Evolutionary conservation across 2,329 filamentous ascomycete genomes (phyloP).

Genomic region (Clonostachys rosea): DNA sequence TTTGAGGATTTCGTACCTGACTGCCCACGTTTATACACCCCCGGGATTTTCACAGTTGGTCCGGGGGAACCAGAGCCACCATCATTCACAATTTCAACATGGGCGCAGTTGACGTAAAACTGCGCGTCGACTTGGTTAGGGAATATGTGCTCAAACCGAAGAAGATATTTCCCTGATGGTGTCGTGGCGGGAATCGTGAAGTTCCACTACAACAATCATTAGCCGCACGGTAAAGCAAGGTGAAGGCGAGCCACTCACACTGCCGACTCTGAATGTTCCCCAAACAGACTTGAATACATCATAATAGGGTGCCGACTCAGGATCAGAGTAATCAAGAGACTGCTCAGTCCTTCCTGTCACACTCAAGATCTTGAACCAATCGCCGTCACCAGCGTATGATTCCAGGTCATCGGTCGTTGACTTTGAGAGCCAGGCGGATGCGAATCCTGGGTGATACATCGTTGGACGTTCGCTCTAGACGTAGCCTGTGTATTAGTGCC

Average conservation of each 20-base stretch:
- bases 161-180: conserved; percentile 2
- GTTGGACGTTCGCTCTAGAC: neutral
- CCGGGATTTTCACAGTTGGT: conserved; percentile 16
- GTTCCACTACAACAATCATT: neutral
- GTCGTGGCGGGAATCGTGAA: conserved; percentile 1
- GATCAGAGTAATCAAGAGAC: conserved; percentile 1
- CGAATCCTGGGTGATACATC: conserved; percentile 5
- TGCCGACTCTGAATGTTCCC: conserved; percentile 1
- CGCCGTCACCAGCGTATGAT: conserved; percentile 4
- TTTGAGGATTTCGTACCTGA: neutral
- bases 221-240: neutral
- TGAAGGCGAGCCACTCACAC: neutral
- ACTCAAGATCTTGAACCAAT: conserved; percentile 7
- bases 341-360: conserved; percentile 1
- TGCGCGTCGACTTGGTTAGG: neutral
- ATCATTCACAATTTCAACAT: conserved; percentile 28
- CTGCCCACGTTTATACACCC: conserved; percentile 14
- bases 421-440: conserved; percentile 3
- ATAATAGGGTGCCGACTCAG: neutral
- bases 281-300: conserved; percentile 1
- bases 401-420: conserved; percentile 3
- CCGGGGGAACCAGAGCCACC: conserved; percentile 5
- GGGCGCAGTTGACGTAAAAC: conserved; percentile 39
- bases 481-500: too few species aligned
- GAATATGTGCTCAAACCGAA: neutral